Percentiles rank a stretch among this genome's conserved stretches.
Conservation (phyloP, 495 filamentous ascomycete species). For the Ramalina intermedia region DNA sequence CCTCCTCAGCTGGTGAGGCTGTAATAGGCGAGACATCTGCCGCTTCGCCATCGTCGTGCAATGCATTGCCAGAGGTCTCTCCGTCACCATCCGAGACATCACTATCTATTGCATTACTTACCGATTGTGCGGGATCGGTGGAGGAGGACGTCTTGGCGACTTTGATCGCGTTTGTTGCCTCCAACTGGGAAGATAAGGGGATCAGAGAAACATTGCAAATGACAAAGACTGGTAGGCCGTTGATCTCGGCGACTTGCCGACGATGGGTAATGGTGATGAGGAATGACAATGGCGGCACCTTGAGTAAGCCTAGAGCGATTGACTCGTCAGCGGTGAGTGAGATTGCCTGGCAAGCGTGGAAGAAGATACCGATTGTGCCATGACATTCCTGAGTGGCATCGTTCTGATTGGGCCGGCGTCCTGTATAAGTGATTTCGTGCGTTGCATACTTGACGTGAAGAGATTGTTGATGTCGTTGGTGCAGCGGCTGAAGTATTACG, state of each 20-base stretch:
- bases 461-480: slow-evolving; percentile 32
- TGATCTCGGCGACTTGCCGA: slow-evolving; percentile 76
- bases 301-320: slow-evolving; percentile 44
- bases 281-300: slow-evolving; percentile 60
- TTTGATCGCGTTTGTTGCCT: slow-evolving; percentile 55
- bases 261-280: slow-evolving; percentile 72
- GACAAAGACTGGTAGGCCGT: slow-evolving; percentile 67
- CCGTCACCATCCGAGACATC: slow-evolving; percentile 20
- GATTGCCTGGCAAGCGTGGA: neutral
- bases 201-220: slow-evolving; percentile 78
- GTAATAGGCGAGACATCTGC: neutral
- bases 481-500: slow-evolving; percentile 61
- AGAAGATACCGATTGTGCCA: slow-evolving; percentile 65
- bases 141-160: slow-evolving; percentile 39
- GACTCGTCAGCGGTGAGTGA: slow-evolving; percentile 2
- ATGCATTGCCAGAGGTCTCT: slow-evolving; percentile 17
- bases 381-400: slow-evolving; percentile 49
- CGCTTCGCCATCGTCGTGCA: slow-evolving; percentile 19
- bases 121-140: slow-evolving; percentile 16
- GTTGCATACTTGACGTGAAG: slow-evolving; percentile 66
- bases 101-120: slow-evolving; percentile 16
- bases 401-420: neutral
- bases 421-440: slow-evolving; percentile 35
- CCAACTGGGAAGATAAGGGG: slow-evolving; percentile 59
- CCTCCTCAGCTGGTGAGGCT: neutral